Evolutionary conservation across 2,329 filamentous ascomycete species (phyloP).

Genomic region (Fusarium bulbicola): DNA sequence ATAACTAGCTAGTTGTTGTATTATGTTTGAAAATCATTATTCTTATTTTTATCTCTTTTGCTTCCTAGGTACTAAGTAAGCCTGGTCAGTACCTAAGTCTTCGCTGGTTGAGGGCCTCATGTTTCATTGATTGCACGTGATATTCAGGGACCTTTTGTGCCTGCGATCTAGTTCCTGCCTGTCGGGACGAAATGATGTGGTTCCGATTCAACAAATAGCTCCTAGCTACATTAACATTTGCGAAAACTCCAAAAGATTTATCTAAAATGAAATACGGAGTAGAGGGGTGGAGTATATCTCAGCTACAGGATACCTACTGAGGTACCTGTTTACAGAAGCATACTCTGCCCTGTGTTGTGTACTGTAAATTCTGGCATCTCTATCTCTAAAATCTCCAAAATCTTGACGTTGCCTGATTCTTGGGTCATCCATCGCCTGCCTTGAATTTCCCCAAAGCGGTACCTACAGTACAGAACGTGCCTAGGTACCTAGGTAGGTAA

Average conservation of each 20-base stretch:
- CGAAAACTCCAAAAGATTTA: neutral
- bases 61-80: neutral
- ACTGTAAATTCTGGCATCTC: neutral
- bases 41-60: neutral
- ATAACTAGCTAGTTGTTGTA: neutral
- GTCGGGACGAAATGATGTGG: neutral
- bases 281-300: neutral
- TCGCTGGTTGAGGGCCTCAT: neutral
- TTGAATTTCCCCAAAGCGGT: conserved; percentile 10
- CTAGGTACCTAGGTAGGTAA: neutral
- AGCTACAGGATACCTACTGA: neutral
- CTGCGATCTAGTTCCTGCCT: neutral
- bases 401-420: neutral
- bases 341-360: neutral
- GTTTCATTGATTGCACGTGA: conserved; percentile 3
- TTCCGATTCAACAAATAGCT: neutral
- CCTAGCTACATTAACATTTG: neutral
- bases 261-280: neutral
- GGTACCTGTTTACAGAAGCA: neutral
- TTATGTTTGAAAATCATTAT: neutral
- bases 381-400: neutral
- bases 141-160: neutral
- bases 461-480: neutral
- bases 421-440: neutral
- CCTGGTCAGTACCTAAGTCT: neutral